Evolutionary conservation across 2,329 filamentous ascomycete genomes (phyloP).

Genomic region (Pseudocercospora fijiensis): DNA sequence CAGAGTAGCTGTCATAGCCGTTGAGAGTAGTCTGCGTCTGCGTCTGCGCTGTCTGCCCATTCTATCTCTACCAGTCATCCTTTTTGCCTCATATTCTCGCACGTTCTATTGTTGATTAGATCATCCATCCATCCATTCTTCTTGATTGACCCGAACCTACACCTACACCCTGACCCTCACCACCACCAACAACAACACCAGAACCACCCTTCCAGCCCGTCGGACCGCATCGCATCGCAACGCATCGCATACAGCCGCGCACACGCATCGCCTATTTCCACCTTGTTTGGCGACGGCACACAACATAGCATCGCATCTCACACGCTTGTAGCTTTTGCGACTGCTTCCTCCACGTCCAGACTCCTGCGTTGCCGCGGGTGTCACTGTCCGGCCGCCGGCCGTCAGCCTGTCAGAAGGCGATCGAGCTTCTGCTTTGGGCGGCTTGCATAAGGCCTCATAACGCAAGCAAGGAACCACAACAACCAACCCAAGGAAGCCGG

Average conservation of each 20-base stretch:
- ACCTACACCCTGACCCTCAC: background rate
- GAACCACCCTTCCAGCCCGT: background rate
- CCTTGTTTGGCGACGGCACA: background rate
- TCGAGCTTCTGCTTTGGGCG: conserved; percentile 18
- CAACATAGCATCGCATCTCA: background rate
- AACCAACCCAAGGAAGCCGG: conserved; percentile 7
- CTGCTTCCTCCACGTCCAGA: background rate
- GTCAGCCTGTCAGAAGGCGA: conserved; percentile 20
- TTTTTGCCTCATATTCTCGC: background rate
- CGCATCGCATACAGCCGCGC: conserved; percentile 1
- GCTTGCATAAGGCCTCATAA: conserved; percentile 21
- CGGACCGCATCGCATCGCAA: background rate
- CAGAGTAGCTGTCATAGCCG: conserved; percentile 3
- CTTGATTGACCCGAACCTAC: background rate
- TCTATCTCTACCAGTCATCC: background rate
- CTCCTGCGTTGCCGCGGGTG: conserved; percentile 18
- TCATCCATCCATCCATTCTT: background rate
- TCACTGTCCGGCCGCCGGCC: conserved; percentile 18
- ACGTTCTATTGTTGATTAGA: background rate
- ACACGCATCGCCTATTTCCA: background rate
- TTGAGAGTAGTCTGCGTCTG: background rate
- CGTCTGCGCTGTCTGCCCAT: no score
- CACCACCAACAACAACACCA: background rate
- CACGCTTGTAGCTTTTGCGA: background rate
- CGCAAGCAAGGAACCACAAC: conserved; percentile 23